Evolutionary conservation across 169 alveolate genomes (phyloP), one percentile per base, ranked within the genome.

Genomic region (Plasmodium knowlesi): DNA sequence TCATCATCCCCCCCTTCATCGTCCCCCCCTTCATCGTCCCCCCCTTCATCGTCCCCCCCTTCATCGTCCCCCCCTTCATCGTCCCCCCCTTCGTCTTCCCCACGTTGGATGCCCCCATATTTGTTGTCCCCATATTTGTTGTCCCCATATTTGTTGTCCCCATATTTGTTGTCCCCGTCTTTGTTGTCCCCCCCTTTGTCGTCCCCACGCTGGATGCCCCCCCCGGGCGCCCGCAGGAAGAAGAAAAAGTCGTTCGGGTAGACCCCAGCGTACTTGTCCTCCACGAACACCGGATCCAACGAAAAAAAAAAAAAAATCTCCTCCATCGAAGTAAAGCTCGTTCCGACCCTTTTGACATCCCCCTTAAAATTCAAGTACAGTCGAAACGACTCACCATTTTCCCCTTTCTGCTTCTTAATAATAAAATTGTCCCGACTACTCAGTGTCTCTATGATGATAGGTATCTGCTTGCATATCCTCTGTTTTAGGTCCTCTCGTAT

Each of bases 231-330:
- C 43, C 54, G 46, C 16, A 86, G 32, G 70, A 19, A 50, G 80
- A 86, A 86, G 80, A 39, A 86, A 50, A 50, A 86, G 37, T 73
- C 93, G 28, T 86, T 46, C n/a, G 93, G 93, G 43, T 53, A 57
- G 32, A 28, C 37, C 76, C 80, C 72, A 46, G 41, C 70, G 80
- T 86, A 86, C 67, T 86, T 86, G 32, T 86, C 93, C 14, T 86
- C 34, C 28, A 76, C 85, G 41, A 50, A 86, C 30, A 86, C 22
- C 30, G 85, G 61, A 30, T 89, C 94, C 71, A 89, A n/a, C 22
- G 94, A 89, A 80, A 89, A 89, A 43, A 89, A 73, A 73, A 79
- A 89, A 22, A 16, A 78, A 67, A 89, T 89, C 79, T 89, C 94
- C 32, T 89, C 94, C 8, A 9, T 54, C 0, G 94, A 89, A 28